These are phyloP conservation scores for Neopestalotiopsis rosae DNA, from an alignment of 2,329 filamentous ascomycete genomes.

Conservation along the genomic window DNA sequence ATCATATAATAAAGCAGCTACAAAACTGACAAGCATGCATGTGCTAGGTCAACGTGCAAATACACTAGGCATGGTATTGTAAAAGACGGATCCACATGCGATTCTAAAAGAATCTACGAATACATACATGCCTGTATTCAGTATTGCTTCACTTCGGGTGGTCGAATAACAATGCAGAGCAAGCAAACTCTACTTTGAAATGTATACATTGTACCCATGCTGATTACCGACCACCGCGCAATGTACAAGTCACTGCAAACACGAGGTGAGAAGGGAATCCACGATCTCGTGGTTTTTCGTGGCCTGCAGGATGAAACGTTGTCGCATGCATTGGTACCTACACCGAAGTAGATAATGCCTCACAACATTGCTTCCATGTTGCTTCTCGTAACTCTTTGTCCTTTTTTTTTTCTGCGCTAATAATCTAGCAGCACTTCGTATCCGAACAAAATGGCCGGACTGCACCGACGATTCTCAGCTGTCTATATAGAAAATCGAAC, in stretches of 20 bases:
- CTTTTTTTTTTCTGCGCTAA: background rate
- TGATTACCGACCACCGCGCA: background rate
- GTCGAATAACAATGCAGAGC: too few species aligned
- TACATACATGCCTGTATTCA: too few species aligned
- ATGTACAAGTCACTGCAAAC: background rate
- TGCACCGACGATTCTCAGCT: background rate
- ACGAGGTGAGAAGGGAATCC: background rate
- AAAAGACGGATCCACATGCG: background rate
- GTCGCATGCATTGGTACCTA: background rate
- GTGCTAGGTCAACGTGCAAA: background rate
- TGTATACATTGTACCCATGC: background rate
- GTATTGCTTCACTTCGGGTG: too few species aligned
- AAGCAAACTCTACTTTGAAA: background rate
- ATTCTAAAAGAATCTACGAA: background rate
- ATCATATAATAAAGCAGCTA: background rate
- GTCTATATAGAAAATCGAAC: background rate
- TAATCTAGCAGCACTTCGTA: background rate
- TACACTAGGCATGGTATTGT: background rate
- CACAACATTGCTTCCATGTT: background rate
- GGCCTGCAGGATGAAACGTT: constrained; percentile 1
- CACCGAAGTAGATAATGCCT: background rate
- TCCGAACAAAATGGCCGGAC: background rate
- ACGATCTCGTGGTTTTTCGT: background rate
- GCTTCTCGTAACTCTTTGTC: background rate
- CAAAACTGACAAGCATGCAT: background rate